These are phyloP conservation scores for Cystobasidiaceae sp. DNA, from an alignment of 1,284 basidiomycete genomes.

Conservation along the genomic window DNA sequence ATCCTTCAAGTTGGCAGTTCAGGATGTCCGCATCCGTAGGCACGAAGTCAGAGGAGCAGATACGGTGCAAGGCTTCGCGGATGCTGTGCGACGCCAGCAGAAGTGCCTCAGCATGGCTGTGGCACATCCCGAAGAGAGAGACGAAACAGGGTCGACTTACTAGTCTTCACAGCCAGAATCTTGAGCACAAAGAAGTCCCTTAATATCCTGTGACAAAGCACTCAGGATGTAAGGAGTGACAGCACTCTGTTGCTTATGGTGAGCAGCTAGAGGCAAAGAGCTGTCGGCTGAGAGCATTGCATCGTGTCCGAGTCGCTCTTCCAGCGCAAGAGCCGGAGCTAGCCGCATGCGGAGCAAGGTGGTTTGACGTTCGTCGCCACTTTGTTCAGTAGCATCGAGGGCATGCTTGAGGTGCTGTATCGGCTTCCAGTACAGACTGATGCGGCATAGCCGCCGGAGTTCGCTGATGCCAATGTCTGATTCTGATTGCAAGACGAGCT, in stretches of 20 bases:
- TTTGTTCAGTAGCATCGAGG: neutral
- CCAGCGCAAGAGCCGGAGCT: neutral
- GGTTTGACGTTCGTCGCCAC: neutral
- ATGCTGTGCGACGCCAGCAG: neutral
- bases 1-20: neutral
- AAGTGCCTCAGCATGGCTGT: no score
- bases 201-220: neutral
- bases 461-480: neutral
- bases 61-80: neutral
- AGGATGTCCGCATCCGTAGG: neutral
- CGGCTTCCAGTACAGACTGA: neutral
- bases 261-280: neutral
- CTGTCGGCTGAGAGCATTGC: neutral
- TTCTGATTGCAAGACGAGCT: neutral
- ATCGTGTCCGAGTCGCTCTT: neutral
- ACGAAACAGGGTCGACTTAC: neutral
- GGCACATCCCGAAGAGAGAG: neutral
- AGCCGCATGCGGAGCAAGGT: neutral
- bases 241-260: neutral
- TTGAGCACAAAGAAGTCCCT: neutral
- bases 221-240: neutral
- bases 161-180: neutral
- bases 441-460: neutral
- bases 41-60: neutral
- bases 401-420: neutral